Evolutionary conservation across 257 asterid species (phyloP).

Genomic region (Salvia rosmarinus): DNA sequence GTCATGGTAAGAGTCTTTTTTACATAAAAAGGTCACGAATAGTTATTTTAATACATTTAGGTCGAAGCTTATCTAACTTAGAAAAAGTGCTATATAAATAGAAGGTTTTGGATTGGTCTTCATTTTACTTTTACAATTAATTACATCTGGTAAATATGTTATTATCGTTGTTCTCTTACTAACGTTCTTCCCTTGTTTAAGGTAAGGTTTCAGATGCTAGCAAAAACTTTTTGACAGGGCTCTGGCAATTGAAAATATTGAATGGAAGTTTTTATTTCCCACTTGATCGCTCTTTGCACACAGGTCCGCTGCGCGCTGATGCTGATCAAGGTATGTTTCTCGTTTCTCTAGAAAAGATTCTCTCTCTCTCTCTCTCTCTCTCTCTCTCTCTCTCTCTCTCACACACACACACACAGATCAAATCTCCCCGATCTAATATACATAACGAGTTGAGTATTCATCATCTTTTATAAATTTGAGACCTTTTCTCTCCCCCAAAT

Average conservation of each 20-base stretch:
- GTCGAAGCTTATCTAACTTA: slow-evolving; percentile 44
- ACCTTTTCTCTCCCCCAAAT: too few relatives aligned
- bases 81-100: slow-evolving; percentile 43
- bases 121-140: slow-evolving; percentile 20
- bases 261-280: slow-evolving; percentile 52
- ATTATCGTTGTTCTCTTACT: slow-evolving; percentile 43
- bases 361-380: slow-evolving; percentile 25
- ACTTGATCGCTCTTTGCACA: slow-evolving; percentile 43
- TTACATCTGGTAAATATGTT: slow-evolving; percentile 33
- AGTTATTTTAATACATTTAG: slow-evolving; percentile 38
- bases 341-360: slow-evolving; percentile 29
- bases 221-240: slow-evolving; percentile 60
- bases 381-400: slow-evolving; percentile 27
- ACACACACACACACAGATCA: not conserved
- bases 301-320: slow-evolving; percentile 40
- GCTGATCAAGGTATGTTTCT: slow-evolving; percentile 63
- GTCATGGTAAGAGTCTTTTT: slow-evolving; percentile 38
- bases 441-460: too few relatives aligned
- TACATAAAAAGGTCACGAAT: slow-evolving; percentile 33
- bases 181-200: slow-evolving; percentile 59
- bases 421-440: not conserved
- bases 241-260: slow-evolving; percentile 58
- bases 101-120: slow-evolving; percentile 36
- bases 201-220: slow-evolving; percentile 65
- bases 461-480: too few relatives aligned